Percentiles rank a stretch among this genome's conserved stretches.
Evolutionary conservation across 225 moss, liverwort and hornwort species (phyloP).

Genomic region (Asterella californica): DNA sequence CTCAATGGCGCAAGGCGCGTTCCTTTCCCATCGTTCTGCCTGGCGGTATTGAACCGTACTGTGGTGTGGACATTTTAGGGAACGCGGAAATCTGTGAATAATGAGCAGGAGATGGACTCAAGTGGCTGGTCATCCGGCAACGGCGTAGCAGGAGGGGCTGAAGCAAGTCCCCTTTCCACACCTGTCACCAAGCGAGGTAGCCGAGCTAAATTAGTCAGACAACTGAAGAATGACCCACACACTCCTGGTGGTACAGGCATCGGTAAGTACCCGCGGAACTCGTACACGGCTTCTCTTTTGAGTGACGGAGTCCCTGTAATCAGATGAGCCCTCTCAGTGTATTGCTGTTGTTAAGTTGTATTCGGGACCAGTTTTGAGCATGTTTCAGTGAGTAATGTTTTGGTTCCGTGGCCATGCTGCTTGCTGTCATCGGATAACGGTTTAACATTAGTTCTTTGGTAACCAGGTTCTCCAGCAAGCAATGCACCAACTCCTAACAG

Average conservation of each 20-base stretch:
- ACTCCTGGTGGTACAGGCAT: slow-evolving; percentile 57
- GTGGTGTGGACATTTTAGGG: slow-evolving; percentile 25
- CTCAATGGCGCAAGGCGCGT: not conserved
- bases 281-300: not conserved
- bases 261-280: slow-evolving; percentile 29
- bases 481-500: slow-evolving; percentile 76
- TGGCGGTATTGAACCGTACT: not conserved
- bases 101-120: slow-evolving; percentile 55
- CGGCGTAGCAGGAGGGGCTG: slow-evolving; percentile 51
- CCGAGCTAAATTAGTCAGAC: slow-evolving; percentile 61
- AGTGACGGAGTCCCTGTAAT: not conserved
- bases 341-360: no score
- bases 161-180: slow-evolving; percentile 46
- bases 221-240: slow-evolving; percentile 58
- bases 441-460: not conserved
- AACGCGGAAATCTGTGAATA: slow-evolving; percentile 51
- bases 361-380: no score
- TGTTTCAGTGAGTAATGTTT: not conserved
- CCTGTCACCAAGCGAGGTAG: slow-evolving; percentile 53
- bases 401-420: not conserved
- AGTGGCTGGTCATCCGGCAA: slow-evolving; percentile 55
- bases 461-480: slow-evolving; percentile 63
- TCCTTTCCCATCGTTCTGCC: not conserved
- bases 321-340: no score
- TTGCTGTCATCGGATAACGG: no score